Base-by-base conservation (phyloP, 2,329 filamentous ascomycete species). In the Neurospora crassa region DNA sequence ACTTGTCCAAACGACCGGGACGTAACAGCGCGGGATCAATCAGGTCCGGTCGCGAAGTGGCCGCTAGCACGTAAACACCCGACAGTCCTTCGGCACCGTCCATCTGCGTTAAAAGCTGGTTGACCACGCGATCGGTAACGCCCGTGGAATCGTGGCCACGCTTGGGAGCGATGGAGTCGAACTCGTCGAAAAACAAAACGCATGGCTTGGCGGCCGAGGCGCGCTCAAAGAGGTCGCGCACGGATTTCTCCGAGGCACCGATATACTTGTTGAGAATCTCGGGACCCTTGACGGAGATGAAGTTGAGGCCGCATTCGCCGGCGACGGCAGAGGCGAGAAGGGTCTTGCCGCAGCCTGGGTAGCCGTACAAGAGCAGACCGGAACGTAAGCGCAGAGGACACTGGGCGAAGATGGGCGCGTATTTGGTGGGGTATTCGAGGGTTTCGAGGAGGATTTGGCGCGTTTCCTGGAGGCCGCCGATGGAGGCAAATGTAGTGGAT, bases 231-330 rank as follows among this genome's bases (percentile, higher is more conserved):
- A 99, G 85, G 79, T 99, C 96, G 59, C 96, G 90, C 7, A 99
- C 94, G 73, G 90, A 94, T 85, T 99, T 99, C 78, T 99, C 96
- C 40, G 92, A 97, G 0, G 96, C 96, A 78, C 96, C 96, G 72
- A 99, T 99, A 80, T 99, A 99, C 82, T 99, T 99, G 85, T 99
- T 99, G 70, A 99, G 83, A 72, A 99, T 98, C 80, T 99, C 96
- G 0, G 96, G 96, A 0, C 96, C 96, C 82, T 99, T 99, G 78
- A 99, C 96, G 53, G 91, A 94, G 81, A 99, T 99, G 81, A 99
- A 99, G 81, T 99, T 99, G 73, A 99, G 89, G 0, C 95, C 95
- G 78, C 95, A 98, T 82, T 99, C 96, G 71, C 95, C 95, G 14
- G 96, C 96, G n/a, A 99, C 95, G 0, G 96, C 96, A 71, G 93